Evolutionary conservation across 148 eudicot genomes (phyloP).

Genomic region (Rhododendron griersonianum): DNA sequence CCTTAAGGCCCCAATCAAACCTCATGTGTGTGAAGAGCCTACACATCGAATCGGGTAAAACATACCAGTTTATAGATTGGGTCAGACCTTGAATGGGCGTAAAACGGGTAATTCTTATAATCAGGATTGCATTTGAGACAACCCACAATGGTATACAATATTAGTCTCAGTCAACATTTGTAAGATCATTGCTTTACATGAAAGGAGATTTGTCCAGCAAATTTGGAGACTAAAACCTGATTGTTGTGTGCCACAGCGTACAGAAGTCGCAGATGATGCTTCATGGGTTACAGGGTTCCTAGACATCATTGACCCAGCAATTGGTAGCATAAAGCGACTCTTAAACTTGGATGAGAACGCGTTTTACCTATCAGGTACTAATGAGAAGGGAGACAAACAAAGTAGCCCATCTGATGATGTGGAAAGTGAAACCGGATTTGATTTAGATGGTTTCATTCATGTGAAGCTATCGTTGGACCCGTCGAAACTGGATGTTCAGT

Average conservation of each 20-base stretch:
- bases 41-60: background rate
- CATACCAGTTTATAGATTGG: background rate
- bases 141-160: background rate
- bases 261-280: constrained; percentile 87
- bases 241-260: constrained; percentile 58
- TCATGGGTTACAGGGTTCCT: constrained; percentile 87
- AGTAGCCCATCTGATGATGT: constrained; percentile 2
- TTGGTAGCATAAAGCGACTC: constrained; percentile 71
- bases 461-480: constrained; percentile 65
- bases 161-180: background rate
- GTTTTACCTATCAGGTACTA: constrained; percentile 14
- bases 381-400: constrained; percentile 15
- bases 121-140: background rate
- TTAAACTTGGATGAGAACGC: constrained; percentile 54
- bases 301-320: constrained; percentile 90
- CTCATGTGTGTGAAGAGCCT: background rate
- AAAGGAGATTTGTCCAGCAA: background rate
- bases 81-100: background rate
- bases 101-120: background rate
- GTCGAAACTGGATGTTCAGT: constrained; percentile 51
- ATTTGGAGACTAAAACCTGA: background rate
- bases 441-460: constrained; percentile 63
- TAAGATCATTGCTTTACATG: background rate
- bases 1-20: background rate
- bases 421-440: constrained; percentile 44